These are phyloP conservation scores for Ulmus americana DNA, from an alignment of 331 rosid species.

Conservation along the genomic window DNA sequence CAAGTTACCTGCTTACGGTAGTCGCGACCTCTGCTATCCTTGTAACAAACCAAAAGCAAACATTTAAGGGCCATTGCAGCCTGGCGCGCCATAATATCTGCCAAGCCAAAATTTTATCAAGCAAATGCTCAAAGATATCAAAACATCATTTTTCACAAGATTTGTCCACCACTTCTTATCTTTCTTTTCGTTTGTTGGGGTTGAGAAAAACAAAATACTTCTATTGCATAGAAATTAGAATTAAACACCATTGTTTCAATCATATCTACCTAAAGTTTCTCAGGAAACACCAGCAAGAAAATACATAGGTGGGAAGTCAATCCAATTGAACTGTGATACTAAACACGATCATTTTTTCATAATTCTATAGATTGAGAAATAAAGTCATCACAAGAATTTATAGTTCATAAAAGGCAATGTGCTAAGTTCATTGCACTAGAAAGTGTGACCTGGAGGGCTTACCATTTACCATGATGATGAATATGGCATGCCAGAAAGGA, in stretches of 20 bases:
- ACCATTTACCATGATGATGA: conserved; percentile 27
- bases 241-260: background rate
- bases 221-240: background rate
- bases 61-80: conserved; percentile 23
- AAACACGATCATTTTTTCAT: background rate
- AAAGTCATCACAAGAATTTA: background rate
- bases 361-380: background rate
- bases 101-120: background rate
- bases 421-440: background rate
- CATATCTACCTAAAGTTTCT: background rate
- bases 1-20: conserved; percentile 19
- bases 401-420: background rate
- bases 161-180: background rate
- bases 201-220: background rate
- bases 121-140: background rate
- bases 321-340: background rate
- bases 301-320: background rate
- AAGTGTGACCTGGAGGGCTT: conserved; percentile 6
- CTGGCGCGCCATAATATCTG: conserved; percentile 24
- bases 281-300: background rate
- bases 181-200: background rate
- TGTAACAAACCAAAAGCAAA: conserved; percentile 17
- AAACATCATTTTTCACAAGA: background rate
- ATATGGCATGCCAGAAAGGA: conserved; percentile 25
- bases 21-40: conserved; percentile 20